phyloP scores from a whole-genome alignment of 2,329 filamentous ascomycete species.

The Aspergillus fijiensis region DNA sequence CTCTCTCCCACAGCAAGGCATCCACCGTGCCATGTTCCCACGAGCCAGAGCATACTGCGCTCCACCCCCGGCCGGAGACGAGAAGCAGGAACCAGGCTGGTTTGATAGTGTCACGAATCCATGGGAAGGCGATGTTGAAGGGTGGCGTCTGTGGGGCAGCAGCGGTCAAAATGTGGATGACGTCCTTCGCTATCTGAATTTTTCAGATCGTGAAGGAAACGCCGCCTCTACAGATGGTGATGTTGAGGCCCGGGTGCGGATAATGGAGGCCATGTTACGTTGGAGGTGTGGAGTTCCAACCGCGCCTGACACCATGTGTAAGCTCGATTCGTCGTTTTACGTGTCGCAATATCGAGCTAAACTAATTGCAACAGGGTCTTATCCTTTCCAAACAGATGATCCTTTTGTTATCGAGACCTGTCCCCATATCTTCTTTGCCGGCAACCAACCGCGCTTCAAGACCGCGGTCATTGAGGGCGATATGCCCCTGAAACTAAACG shows the following conservation, averaged over 20 bases:
- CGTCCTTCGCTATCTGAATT: constrained; percentile 82
- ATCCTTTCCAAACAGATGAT: constrained; percentile 92
- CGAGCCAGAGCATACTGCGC: constrained; percentile 65
- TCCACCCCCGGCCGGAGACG: constrained; percentile 34
- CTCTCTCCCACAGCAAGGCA: constrained; percentile 85
- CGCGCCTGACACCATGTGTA: constrained; percentile 91
- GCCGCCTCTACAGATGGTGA: constrained; percentile 30
- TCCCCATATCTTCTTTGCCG: constrained; percentile 88
- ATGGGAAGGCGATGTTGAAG: constrained; percentile 86
- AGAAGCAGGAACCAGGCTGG: constrained; percentile 61
- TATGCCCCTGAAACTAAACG: constrained; percentile 31
- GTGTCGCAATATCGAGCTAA: constrained; percentile 11
- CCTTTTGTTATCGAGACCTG: constrained; percentile 82
- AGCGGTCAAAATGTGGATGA: constrained; percentile 93
- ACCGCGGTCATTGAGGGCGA: constrained; percentile 65
- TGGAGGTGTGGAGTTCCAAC: constrained; percentile 93
- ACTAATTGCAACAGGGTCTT: constrained; percentile 65
- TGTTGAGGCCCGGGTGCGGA: constrained; percentile 71
- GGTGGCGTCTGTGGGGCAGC: constrained; percentile 82
- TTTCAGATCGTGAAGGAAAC: constrained; percentile 31
- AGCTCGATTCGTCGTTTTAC: constrained; percentile 37
- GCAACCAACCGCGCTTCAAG: constrained; percentile 77
- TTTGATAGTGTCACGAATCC: constrained; percentile 91
- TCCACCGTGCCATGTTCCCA: constrained; percentile 90
- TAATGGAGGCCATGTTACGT: constrained; percentile 92